Base-by-base conservation (phyloP, 2,329 filamentous ascomycete species). In the Alternaria dauci region DNA sequence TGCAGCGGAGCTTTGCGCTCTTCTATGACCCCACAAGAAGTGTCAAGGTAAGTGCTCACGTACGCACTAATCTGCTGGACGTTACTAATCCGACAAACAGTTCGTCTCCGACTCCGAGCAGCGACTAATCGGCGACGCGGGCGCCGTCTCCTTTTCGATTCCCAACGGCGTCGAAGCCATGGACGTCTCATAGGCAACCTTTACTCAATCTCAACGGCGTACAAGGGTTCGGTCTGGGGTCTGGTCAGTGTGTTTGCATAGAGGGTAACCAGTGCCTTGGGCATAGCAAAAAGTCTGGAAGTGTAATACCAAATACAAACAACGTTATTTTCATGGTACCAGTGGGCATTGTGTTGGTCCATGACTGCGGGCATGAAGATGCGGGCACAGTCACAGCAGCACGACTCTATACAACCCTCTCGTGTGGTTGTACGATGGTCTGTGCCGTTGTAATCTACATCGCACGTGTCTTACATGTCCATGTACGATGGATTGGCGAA, bases 91-190 rank as follows among this genome's bases (percentile, higher is more conserved):
- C 9, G 8, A 28, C n/a, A 8, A 47, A 2, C 52, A 81, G 76
- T 97, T 98, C 72, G 93, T 99, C 44, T 82, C 86, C 59, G 91
- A 96, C 66, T 96, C 91, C 61, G 95, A 98, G 83, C 94, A 94
- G 83, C 88, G 94, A 41, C 88, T 99, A 66, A 97, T 99, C 77
- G 92, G 93, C 64, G 90, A 97, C 64, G 88, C 91, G 63, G 95
- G 95, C 26, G 84, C 82, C 25, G 94, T 97, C 28, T 91, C 89
- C 62, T 88, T 98, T 72, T 76, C 80, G 1, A 73, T 77, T 55
- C 74, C 78, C 4, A 85, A 87, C 71, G 89, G 86, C 38, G 68
- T 71, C 26, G 89, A 91, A 78, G 87, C 86, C 2, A 91, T 92
- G 89, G 89, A 92, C 68, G 82, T 89, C 47, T 89, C 87, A 57